Percentiles rank a stretch among this genome's conserved stretches.
These are phyloP conservation scores for Penicillium sp. DNA, from an alignment of 2,329 filamentous ascomycete species.

Conservation along the genomic window DNA sequence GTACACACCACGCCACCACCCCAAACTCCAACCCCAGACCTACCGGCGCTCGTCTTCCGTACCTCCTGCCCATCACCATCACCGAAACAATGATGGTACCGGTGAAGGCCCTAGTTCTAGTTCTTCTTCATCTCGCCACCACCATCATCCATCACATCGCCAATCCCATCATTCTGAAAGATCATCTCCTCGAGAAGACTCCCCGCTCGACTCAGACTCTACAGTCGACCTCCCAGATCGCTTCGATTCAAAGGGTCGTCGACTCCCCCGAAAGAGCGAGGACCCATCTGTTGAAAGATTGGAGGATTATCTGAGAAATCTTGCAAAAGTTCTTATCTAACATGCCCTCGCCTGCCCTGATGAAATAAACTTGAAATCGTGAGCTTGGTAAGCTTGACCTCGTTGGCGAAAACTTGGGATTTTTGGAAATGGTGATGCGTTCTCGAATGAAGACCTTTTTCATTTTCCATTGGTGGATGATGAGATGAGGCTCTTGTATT, in stretches of 20 bases:
- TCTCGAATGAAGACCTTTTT: not conserved
- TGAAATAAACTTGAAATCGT: conserved; percentile 10
- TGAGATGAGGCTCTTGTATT: not conserved
- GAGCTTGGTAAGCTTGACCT: too few species aligned
- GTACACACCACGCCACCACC: conserved; percentile 32
- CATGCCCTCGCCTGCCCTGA: not conserved
- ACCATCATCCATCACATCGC: conserved; percentile 1
- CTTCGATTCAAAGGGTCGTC: conserved; percentile 51
- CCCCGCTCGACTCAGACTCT: conserved; percentile 45
- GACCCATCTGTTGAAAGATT: conserved; percentile 45
- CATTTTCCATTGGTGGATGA: not conserved
- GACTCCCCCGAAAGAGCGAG: conserved; percentile 40
- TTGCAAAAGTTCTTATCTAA: conserved; percentile 36
- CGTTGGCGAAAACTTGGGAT: not conserved
- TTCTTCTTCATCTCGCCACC: not conserved
- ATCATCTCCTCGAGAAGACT: conserved; percentile 4
- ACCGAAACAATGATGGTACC: conserved; percentile 10
- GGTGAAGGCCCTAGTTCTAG: not conserved
- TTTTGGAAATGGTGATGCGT: not conserved
- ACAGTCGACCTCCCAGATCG: conserved; percentile 53
- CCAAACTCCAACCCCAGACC: conserved; percentile 25
- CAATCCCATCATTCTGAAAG: conserved; percentile 4
- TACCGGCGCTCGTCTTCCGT: conserved; percentile 35
- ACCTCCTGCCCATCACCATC: conserved; percentile 16
- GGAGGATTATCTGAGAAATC: conserved; percentile 44